Conservation (phyloP, 352 stramenopile genomes). For the Globisporangium camurandrum region DNA sequence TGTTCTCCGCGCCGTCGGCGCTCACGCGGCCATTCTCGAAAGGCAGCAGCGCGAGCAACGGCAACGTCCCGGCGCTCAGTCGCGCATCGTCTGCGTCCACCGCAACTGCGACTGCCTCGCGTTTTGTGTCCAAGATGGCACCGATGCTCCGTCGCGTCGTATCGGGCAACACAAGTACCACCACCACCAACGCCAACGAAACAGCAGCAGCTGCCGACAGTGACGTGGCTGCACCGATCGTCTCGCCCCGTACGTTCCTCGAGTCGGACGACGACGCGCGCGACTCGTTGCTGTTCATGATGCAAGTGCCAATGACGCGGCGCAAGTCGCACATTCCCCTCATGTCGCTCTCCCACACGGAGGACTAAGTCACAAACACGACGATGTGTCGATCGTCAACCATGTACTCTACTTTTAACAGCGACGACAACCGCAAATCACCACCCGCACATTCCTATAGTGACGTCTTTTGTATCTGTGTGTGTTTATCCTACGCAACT, state of each 20-base stretch:
- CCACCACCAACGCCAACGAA: too few species aligned
- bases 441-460: too few species aligned
- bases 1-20: conserved; percentile 29
- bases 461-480: too few species aligned
- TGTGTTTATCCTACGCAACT: background rate
- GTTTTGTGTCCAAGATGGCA: conserved; percentile 58
- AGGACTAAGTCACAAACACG: conserved; percentile 19
- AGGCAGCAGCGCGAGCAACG: conserved; percentile 3
- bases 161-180: conserved; percentile 2
- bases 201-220: background rate
- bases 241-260: conserved; percentile 16
- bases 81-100: conserved; percentile 18
- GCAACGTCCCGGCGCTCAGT: conserved; percentile 9
- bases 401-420: conserved; percentile 13
- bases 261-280: conserved; percentile 40
- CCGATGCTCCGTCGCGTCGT: conserved; percentile 30
- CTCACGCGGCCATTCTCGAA: conserved; percentile 28
- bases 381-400: conserved; percentile 5
- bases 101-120: conserved; percentile 23
- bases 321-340: conserved; percentile 50
- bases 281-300: conserved; percentile 57
- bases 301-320: conserved; percentile 45
- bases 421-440: too few species aligned
- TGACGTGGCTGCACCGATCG: background rate
- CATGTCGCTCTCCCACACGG: conserved; percentile 23